These are phyloP conservation scores for Aureobasidium sp. DNA, from an alignment of 2,329 filamentous ascomycete genomes.

Conservation along the genomic window DNA sequence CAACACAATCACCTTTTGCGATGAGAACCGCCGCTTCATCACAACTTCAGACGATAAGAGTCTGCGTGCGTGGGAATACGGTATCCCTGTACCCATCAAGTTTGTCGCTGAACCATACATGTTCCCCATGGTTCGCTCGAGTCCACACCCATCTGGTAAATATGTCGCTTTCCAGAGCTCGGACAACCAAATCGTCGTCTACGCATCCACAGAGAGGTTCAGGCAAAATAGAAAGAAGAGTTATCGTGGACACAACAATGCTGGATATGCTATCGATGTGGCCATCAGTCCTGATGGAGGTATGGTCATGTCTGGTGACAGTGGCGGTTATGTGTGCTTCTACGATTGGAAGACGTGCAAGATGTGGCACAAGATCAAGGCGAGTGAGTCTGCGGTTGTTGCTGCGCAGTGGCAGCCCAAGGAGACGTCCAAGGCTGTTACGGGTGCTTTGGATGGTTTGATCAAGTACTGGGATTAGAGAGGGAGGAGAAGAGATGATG, in stretches of 20 bases:
- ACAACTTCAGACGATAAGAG: conserved; percentile 97
- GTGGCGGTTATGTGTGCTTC: conserved; percentile 82
- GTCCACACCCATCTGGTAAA: conserved; percentile 80
- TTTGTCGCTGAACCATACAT: conserved; percentile 78
- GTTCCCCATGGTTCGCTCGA: conserved; percentile 86
- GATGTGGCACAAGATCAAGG: conserved; percentile 94
- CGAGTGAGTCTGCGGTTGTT: conserved; percentile 70
- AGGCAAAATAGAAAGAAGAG: conserved; percentile 95
- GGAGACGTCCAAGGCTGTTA: conserved; percentile 88
- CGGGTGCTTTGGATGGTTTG: conserved; percentile 78
- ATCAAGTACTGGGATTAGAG: conserved; percentile 85
- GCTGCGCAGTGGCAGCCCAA: conserved; percentile 94
- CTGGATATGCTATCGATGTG: conserved; percentile 85
- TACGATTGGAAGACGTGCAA: conserved; percentile 99
- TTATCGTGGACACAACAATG: conserved; percentile 92
- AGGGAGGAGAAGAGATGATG: neutral
- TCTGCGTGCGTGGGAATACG: conserved; percentile 94
- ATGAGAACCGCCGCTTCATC: conserved; percentile 91
- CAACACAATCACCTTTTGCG: conserved; percentile 95
- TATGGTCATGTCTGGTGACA: conserved; percentile 81
- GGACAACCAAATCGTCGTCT: conserved; percentile 96
- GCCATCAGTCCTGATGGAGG: conserved; percentile 85
- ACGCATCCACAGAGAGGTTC: conserved; percentile 90
- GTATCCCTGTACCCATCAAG: conserved; percentile 96
- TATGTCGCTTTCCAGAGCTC: conserved; percentile 89